Percentiles rank a stretch among this genome's conserved stretches.
phyloP scores from a whole-genome alignment of 2,329 filamentous ascomycete species.

The Ilyonectria robusta region DNA sequence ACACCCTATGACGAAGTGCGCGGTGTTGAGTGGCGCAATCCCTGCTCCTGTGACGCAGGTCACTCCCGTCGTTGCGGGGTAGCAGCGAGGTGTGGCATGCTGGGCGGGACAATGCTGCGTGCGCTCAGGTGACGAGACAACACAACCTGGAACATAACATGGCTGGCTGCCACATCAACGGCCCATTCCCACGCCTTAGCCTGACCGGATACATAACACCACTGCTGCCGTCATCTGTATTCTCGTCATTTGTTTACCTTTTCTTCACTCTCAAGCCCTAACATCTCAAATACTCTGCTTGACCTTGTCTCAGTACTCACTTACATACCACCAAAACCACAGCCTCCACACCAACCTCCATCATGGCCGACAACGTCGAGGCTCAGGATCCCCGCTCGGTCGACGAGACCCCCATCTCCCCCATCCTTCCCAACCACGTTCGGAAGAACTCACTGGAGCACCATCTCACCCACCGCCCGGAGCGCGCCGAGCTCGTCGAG shows the following conservation, averaged over 20 bases:
- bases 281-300: background rate
- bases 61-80: constrained; percentile 46
- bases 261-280: constrained; percentile 17
- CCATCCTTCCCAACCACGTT: constrained; percentile 64
- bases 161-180: constrained; percentile 48
- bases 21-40: constrained; percentile 40
- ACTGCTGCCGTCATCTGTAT: constrained; percentile 32
- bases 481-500: constrained; percentile 83
- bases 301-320: constrained; percentile 15
- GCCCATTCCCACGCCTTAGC: constrained; percentile 44
- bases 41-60: constrained; percentile 43
- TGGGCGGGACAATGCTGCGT: constrained; percentile 32
- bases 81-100: constrained; percentile 39
- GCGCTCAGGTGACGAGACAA: constrained; percentile 41
- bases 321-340: constrained; percentile 14
- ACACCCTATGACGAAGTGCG: constrained; percentile 10
- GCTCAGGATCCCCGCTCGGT: constrained; percentile 48
- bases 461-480: constrained; percentile 79
- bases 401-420: constrained; percentile 68
- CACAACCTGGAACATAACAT: constrained; percentile 46
- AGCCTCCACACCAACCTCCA: constrained; percentile 23
- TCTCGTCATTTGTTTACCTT: constrained; percentile 30
- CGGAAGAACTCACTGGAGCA: constrained; percentile 81
- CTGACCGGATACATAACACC: constrained; percentile 43
- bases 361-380: constrained; percentile 50